phyloP scores from a whole-genome alignment of 352 stramenopile species.

The Aphanomyces invadans region DNA sequence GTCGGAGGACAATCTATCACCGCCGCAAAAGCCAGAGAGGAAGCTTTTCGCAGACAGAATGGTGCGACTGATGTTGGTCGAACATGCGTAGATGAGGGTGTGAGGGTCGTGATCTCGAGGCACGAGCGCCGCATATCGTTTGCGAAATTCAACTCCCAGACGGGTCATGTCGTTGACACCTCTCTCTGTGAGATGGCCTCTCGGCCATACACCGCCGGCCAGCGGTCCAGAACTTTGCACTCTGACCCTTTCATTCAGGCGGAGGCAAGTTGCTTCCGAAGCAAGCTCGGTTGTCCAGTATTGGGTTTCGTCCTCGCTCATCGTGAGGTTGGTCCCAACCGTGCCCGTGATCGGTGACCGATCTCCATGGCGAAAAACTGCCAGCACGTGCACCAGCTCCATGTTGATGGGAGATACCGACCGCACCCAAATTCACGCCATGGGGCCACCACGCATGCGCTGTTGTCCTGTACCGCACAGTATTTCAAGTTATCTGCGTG shows the following conservation, averaged over 20 bases:
- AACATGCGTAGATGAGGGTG: constrained; percentile 53
- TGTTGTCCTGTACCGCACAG: too few relatives aligned
- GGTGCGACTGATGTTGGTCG: constrained; percentile 69
- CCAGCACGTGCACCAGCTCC: constrained; percentile 11
- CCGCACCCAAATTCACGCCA: too few relatives aligned
- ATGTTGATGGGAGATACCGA: too few relatives aligned
- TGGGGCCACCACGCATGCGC: too few relatives aligned
- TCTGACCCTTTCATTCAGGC: constrained; percentile 41
- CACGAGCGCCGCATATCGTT: constrained; percentile 39
- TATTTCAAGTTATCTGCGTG: too few relatives aligned
- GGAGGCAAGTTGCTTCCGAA: constrained; percentile 34
- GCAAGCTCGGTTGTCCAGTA: constrained; percentile 56
- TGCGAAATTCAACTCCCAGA: constrained; percentile 41
- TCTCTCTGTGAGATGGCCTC: constrained; percentile 60
- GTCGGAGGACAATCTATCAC: background rate
- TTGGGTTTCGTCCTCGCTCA: constrained; percentile 39
- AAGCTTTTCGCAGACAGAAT: constrained; percentile 65
- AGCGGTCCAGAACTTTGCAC: constrained; percentile 33
- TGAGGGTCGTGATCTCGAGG: constrained; percentile 29
- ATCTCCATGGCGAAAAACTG: constrained; percentile 20
- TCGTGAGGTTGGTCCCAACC: constrained; percentile 38
- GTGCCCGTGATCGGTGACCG: constrained; percentile 14
- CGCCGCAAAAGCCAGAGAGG: constrained; percentile 48
- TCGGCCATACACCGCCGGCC: constrained; percentile 60
- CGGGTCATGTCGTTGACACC: constrained; percentile 54